A percentile compares a stretch with the other conserved stretches of the same genome.
Conservation (phyloP, 176 grass and related monocot genomes). For the Phyllostachys edulis region DNA sequence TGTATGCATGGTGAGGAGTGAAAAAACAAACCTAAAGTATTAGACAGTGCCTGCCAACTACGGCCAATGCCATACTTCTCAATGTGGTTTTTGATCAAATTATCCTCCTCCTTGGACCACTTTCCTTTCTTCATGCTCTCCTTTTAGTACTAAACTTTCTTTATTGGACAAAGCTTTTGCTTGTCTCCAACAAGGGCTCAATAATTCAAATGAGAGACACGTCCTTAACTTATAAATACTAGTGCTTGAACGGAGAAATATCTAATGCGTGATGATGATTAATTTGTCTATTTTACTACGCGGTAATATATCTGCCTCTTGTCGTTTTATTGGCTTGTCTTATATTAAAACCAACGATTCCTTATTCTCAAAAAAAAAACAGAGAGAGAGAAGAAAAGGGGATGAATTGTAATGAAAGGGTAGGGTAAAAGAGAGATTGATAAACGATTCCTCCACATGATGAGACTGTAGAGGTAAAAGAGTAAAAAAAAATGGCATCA, state of each 20-base stretch:
- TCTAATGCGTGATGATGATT: slow-evolving; percentile 34
- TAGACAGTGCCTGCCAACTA: slow-evolving; percentile 50
- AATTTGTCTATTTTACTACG: not conserved
- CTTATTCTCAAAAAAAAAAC: not conserved
- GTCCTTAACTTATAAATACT: slow-evolving; percentile 24
- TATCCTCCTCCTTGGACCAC: slow-evolving; percentile 48
- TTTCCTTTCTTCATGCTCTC: slow-evolving; percentile 41
- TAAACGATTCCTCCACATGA: not conserved
- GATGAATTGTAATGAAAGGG: not conserved
- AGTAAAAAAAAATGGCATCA: not conserved
- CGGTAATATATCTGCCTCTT: slow-evolving; percentile 22
- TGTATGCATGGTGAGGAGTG: not conserved
- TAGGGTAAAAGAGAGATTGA: not conserved
- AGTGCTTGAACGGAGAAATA: slow-evolving; percentile 15
- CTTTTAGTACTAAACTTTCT: slow-evolving; percentile 17
- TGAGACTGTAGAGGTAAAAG: slow-evolving; percentile 17
- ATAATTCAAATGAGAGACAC: slow-evolving; percentile 17
- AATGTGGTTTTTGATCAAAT: slow-evolving; percentile 44
- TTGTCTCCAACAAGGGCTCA: slow-evolving; percentile 36
- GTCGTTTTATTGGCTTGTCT: slow-evolving; percentile 43
- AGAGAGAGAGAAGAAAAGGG: not conserved
- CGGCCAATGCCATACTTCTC: slow-evolving; percentile 40
- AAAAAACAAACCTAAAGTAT: slow-evolving; percentile 44
- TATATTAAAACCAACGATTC: slow-evolving; percentile 46
- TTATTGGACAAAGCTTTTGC: slow-evolving; percentile 12